phyloP scores from a whole-genome alignment of 2,329 filamentous ascomycete genomes.

The Aspergillus ochraceus region DNA sequence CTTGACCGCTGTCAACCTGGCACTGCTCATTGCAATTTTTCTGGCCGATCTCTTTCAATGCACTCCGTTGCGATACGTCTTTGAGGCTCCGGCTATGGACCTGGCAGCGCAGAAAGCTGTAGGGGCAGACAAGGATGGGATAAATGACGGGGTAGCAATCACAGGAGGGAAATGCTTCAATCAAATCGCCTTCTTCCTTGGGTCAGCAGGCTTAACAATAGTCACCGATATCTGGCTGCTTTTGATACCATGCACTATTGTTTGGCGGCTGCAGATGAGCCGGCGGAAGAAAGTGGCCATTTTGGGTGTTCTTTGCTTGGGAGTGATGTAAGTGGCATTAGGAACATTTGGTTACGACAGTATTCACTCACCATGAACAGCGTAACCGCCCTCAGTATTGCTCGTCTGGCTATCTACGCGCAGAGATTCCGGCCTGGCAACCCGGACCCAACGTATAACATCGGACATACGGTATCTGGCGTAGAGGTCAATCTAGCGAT shows the following conservation, averaged over 20 bases:
- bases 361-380: slow-evolving; percentile 11
- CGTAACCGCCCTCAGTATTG: slow-evolving; percentile 29
- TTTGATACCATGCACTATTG: slow-evolving; percentile 32
- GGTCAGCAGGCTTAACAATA: slow-evolving; percentile 27
- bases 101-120: neutral
- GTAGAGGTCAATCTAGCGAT: slow-evolving; percentile 33
- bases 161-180: slow-evolving; percentile 27
- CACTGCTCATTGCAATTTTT: slow-evolving; percentile 23
- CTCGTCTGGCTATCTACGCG: slow-evolving; percentile 29
- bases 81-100: slow-evolving; percentile 9
- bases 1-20: slow-evolving; percentile 19
- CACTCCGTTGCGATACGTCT: slow-evolving; percentile 26
- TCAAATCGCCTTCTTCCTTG: slow-evolving; percentile 29
- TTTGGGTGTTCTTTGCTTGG: slow-evolving; percentile 28
- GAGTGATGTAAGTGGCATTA: slow-evolving; percentile 22
- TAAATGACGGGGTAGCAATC: slow-evolving; percentile 4
- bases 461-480: slow-evolving; percentile 30
- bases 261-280: slow-evolving; percentile 30
- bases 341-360: too few species aligned
- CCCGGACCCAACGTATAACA: slow-evolving; percentile 23
- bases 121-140: neutral
- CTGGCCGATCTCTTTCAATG: slow-evolving; percentile 35
- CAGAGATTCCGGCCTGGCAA: slow-evolving; percentile 16
- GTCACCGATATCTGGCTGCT: slow-evolving; percentile 33
- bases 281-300: slow-evolving; percentile 30